Evolutionary conservation across 1,139 yeast species (phyloP).

Genomic region (Magnusiomyces fungicola): DNA sequence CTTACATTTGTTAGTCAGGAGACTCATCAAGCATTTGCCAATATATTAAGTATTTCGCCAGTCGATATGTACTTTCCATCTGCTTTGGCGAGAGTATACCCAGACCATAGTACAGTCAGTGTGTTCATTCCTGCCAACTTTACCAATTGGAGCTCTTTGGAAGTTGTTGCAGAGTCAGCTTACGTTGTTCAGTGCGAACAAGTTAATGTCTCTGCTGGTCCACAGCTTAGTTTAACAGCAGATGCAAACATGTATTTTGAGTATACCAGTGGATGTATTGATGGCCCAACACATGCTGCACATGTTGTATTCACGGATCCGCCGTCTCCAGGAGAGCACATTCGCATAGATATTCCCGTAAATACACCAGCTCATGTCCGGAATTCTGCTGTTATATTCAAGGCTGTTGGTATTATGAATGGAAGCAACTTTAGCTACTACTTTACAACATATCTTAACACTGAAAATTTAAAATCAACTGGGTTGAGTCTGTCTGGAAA

Average conservation of each 20-base stretch:
- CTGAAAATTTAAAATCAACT: not conserved
- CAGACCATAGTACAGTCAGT: not conserved
- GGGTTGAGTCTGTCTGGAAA: not conserved
- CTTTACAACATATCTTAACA: not conserved
- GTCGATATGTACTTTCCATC: not conserved
- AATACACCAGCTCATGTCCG: not conserved
- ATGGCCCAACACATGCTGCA: not conserved
- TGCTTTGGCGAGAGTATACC: not conserved
- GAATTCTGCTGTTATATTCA: not conserved
- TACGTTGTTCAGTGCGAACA: not conserved
- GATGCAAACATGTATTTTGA: not conserved
- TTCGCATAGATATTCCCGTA: not conserved
- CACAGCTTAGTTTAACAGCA: too few species aligned
- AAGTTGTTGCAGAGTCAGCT: not conserved
- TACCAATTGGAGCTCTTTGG: not conserved
- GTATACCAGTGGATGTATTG: not conserved
- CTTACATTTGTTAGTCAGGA: not conserved
- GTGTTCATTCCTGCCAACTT: not conserved
- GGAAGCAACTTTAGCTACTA: not conserved
- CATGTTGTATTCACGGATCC: not conserved
- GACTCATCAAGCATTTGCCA: not conserved
- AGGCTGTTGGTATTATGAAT: not conserved
- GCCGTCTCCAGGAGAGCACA: not conserved
- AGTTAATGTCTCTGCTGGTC: not conserved
- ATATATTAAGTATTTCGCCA: not conserved